These are phyloP conservation scores for Penicillium sp. DNA, from an alignment of 2,329 filamentous ascomycete species.

Conservation along the genomic window DNA sequence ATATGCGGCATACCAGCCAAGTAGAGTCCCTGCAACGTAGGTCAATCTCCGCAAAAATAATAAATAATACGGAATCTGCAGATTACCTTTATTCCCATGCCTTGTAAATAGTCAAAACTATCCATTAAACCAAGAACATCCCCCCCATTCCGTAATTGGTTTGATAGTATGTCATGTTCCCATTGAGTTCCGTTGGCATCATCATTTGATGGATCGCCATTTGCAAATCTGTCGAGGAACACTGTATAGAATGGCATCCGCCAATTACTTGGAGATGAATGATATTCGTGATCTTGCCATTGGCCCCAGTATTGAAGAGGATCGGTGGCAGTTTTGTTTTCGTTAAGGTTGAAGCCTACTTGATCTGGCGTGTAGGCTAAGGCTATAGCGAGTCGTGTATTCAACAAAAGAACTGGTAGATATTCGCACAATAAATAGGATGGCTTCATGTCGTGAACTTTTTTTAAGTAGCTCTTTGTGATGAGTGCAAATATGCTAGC, in stretches of 20 bases:
- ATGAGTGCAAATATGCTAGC: background rate
- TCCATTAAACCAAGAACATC: slow-evolving; percentile 53
- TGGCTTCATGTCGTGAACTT: slow-evolving; percentile 21
- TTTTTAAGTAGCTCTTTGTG: background rate
- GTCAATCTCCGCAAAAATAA: background rate
- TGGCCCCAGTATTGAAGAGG: slow-evolving; percentile 54
- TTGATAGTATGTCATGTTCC: slow-evolving; percentile 54
- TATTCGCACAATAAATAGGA: background rate
- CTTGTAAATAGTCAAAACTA: slow-evolving; percentile 56
- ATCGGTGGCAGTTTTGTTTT: slow-evolving; percentile 48
- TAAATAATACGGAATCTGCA: slow-evolving; percentile 4
- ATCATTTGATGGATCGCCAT: slow-evolving; percentile 58
- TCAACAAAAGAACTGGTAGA: slow-evolving; percentile 1
- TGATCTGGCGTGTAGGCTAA: slow-evolving; percentile 42
- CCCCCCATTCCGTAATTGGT: slow-evolving; percentile 56
- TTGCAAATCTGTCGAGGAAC: slow-evolving; percentile 57
- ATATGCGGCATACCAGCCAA: slow-evolving; percentile 57
- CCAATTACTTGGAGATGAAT: slow-evolving; percentile 54
- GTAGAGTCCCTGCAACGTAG: slow-evolving; percentile 46
- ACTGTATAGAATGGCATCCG: slow-evolving; percentile 59
- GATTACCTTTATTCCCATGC: slow-evolving; percentile 53
- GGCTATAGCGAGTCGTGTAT: background rate
- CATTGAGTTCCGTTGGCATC: slow-evolving; percentile 55
- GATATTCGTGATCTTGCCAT: slow-evolving; percentile 47
- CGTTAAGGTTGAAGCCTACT: slow-evolving; percentile 55